phyloP scores from a whole-genome alignment of 208 protist genomes.

The Acanthamoeba pearcei region DNA sequence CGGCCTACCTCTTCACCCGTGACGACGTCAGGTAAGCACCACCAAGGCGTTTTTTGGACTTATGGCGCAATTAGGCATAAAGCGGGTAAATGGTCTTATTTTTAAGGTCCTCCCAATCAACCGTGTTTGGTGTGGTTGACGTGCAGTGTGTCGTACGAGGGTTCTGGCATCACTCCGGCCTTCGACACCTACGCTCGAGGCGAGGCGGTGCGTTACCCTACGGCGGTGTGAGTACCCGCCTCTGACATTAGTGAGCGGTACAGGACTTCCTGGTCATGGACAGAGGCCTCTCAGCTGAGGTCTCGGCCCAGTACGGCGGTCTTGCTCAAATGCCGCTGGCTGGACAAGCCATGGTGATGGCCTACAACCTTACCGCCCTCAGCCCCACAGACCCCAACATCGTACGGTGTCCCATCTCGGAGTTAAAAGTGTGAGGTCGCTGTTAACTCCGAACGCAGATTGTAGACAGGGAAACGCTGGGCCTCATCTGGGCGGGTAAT shows the following conservation, averaged over 20 bases:
- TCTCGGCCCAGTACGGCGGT: neutral
- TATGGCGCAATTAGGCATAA: too few relatives aligned
- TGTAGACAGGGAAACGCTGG: constrained; percentile 53
- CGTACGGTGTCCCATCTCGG: neutral
- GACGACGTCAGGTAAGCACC: constrained; percentile 6
- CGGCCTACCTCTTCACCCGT: neutral
- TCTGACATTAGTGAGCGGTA: too few relatives aligned
- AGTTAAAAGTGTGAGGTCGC: neutral
- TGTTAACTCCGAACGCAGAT: neutral
- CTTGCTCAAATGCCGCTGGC: neutral
- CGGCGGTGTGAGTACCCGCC: too few relatives aligned
- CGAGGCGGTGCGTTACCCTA: neutral
- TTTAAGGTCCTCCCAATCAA: too few relatives aligned
- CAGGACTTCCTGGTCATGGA: constrained; percentile 1
- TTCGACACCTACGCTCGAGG: too few relatives aligned
- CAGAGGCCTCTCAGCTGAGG: neutral
- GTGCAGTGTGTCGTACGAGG: too few relatives aligned
- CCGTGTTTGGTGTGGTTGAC: too few relatives aligned
- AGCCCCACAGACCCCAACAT: constrained; percentile 3
- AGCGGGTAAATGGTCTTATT: too few relatives aligned
- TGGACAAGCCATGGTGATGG: constrained; percentile 7
- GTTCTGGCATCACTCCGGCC: too few relatives aligned
- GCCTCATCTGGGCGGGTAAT: constrained; percentile 60
- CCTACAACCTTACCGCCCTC: constrained; percentile 42
- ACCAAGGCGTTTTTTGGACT: too few relatives aligned